Evolutionary conservation across 192 early-diverging fungal genomes (phyloP).

Genomic region (Coemansia reversa): DNA sequence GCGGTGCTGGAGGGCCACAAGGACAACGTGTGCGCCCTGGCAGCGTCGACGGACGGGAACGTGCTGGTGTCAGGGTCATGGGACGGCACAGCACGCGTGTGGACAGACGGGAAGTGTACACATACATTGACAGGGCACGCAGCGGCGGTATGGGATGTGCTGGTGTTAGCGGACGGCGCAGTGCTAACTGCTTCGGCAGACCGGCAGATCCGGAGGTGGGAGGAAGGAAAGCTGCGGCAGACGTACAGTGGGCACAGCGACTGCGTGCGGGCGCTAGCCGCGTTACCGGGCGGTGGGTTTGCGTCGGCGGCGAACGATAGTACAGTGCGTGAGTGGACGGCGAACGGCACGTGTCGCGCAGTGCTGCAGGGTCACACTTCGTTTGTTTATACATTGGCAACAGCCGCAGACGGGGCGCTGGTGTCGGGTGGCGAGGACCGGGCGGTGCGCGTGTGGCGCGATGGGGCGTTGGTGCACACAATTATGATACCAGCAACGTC

Average conservation of each 20-base stretch:
- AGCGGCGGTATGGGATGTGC: constrained; percentile 89
- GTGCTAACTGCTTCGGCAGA: constrained; percentile 91
- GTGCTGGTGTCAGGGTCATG: constrained; percentile 93
- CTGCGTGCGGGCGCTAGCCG: constrained; percentile 78
- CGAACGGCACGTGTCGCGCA: constrained; percentile 66
- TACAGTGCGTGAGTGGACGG: constrained; percentile 78
- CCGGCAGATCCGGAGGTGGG: constrained; percentile 86
- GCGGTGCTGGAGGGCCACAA: constrained; percentile 77
- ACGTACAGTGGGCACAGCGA: constrained; percentile 85
- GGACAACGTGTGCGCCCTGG: constrained; percentile 84
- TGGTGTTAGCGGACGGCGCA: constrained; percentile 67
- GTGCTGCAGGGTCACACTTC: constrained; percentile 86
- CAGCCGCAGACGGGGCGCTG: constrained; percentile 73
- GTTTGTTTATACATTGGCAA: constrained; percentile 83
- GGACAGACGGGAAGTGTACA: constrained; percentile 75
- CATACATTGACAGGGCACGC: constrained; percentile 74
- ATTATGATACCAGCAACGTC: constrained; percentile 85
- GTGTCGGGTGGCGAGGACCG: constrained; percentile 95
- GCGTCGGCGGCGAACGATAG: constrained; percentile 90
- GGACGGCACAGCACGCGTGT: constrained; percentile 92
- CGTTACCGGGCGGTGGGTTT: constrained; percentile 66
- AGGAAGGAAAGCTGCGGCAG: constrained; percentile 59
- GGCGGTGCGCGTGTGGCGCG: constrained; percentile 80
- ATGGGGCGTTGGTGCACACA: constrained; percentile 69
- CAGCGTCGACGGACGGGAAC: constrained; percentile 58